phyloP scores from a whole-genome alignment of 108 stramenopile genomes.

The Mediolabrus comicus region DNA sequence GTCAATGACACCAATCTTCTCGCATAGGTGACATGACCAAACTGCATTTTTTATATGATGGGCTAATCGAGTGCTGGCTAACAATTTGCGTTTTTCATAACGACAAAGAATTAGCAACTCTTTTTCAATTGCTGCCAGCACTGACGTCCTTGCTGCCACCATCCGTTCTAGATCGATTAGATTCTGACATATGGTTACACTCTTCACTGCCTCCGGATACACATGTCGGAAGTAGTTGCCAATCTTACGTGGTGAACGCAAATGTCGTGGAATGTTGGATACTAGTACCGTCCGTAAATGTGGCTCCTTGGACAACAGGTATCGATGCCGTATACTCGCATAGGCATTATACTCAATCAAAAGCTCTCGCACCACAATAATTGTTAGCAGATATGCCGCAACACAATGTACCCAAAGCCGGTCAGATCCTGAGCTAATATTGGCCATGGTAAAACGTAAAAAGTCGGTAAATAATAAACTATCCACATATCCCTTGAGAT shows the following conservation, averaged over 20 bases:
- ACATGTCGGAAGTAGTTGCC: constrained; percentile 83
- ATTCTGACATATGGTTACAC: constrained; percentile 88
- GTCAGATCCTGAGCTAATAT: constrained; percentile 65
- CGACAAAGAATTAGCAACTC: constrained; percentile 75
- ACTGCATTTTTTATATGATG: constrained; percentile 45
- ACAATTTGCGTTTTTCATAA: constrained; percentile 71
- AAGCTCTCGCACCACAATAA: constrained; percentile 79
- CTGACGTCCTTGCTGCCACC: constrained; percentile 56
- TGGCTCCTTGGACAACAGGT: constrained; percentile 79
- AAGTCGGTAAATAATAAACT: constrained; percentile 80
- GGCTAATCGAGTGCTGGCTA: constrained; percentile 29
- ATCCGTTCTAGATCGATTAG: constrained; percentile 64
- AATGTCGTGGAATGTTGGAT: constrained; percentile 86
- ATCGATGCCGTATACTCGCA: constrained; percentile 83
- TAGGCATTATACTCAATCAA: constrained; percentile 86
- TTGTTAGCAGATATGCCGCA: constrained; percentile 83
- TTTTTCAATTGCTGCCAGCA: constrained; percentile 76
- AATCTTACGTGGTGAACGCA: constrained; percentile 74
- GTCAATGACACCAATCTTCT: constrained; percentile 67
- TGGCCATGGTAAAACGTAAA: constrained; percentile 88
- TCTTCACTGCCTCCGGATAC: constrained; percentile 83
- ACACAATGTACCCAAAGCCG: constrained; percentile 90
- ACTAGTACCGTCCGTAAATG: constrained; percentile 87
- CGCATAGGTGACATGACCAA: constrained; percentile 54
- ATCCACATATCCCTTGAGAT: constrained; percentile 73